These are phyloP conservation scores for Erysimum cheiranthoides DNA, from an alignment of 345 rosid genomes.

Conservation along the genomic window DNA sequence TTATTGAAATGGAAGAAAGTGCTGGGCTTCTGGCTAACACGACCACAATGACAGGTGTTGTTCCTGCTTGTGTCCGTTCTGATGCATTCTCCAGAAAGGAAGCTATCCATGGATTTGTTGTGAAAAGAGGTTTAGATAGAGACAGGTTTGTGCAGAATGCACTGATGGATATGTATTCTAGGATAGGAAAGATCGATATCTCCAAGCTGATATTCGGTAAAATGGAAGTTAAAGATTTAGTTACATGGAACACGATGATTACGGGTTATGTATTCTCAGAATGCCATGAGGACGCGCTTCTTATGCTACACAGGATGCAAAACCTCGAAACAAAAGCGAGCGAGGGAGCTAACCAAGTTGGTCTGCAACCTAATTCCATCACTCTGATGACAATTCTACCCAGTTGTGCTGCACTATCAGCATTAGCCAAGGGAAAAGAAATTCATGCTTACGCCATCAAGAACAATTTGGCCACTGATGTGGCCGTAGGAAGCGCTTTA, in stretches of 20 bases:
- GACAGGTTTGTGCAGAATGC: constrained; percentile 84
- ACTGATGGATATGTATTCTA: constrained; percentile 81
- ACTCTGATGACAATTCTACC: constrained; percentile 91
- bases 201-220: constrained; percentile 62
- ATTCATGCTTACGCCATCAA: constrained; percentile 87
- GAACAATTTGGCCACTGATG: constrained; percentile 65
- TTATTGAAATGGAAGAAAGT: constrained; percentile 69
- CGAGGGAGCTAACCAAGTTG: constrained; percentile 38
- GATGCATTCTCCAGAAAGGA: constrained; percentile 63
- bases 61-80: constrained; percentile 76
- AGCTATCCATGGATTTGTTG: constrained; percentile 72
- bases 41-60: constrained; percentile 78
- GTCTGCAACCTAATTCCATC: constrained; percentile 69
- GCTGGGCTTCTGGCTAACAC: constrained; percentile 70
- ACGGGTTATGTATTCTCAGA: constrained; percentile 72
- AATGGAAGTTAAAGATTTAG: constrained; percentile 71
- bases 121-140: constrained; percentile 68
- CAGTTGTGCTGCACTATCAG: constrained; percentile 75
- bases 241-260: constrained; percentile 91
- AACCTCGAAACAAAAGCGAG: constrained; percentile 36
- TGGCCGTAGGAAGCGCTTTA: constrained; percentile 89
- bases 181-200: constrained; percentile 67
- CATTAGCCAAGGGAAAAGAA: constrained; percentile 84
- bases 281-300: constrained; percentile 63
- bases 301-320: constrained; percentile 71